Evolutionary conservation across 176 grass and related monocot species (phyloP), one percentile per base, ranked within the genome.

Genomic region (Musa acuminata): DNA sequence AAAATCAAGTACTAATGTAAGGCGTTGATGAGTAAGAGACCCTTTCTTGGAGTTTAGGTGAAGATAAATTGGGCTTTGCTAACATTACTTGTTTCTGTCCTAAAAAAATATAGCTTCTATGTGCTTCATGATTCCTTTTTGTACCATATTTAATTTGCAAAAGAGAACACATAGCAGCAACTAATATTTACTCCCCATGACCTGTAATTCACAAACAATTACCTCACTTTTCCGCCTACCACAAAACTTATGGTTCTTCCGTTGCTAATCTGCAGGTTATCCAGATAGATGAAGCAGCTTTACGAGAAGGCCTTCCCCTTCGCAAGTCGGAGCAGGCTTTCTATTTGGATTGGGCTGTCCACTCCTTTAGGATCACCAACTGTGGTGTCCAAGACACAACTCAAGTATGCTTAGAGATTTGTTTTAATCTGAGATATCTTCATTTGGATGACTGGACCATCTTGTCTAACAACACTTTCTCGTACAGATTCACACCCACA

Each of bases 231-330:
- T 57, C 11, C 4, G 4, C 4, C 1, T 57, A 17, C 16, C 17
- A 13, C 10, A 57, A 19, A 53, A 12, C 35, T 43, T 9, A 23
- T 11, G 49, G 21, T 13, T 11, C 70, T 53, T 58, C 24, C 3
- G 7, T 27, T 35, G 72, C 14, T 17, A 19, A 29, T 55, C 11
- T 43, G 9, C 72, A 64, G 74, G 59, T 52, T 64, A 77, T 77
- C 60, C 75, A 77, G 52, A 77, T 77, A 13, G 75, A 77, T 64
- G 75, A 77, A 77, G 75, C 75, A 17, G 75, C 75, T 77, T 48
- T 77, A 12, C 43, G 75, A 9, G 75, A 77, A 52, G 75, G 75
- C 19, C 60, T 77, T 60, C 75, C 75, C 16, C 75, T 77, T 16
- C 75, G 75, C 59, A 77, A 77, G 49, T 52, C 75, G 0, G 75